Percentiles rank a stretch among this genome's conserved stretches.
phyloP scores from a whole-genome alignment of 495 filamentous ascomycete genomes.

The Entonaema liquescens region DNA sequence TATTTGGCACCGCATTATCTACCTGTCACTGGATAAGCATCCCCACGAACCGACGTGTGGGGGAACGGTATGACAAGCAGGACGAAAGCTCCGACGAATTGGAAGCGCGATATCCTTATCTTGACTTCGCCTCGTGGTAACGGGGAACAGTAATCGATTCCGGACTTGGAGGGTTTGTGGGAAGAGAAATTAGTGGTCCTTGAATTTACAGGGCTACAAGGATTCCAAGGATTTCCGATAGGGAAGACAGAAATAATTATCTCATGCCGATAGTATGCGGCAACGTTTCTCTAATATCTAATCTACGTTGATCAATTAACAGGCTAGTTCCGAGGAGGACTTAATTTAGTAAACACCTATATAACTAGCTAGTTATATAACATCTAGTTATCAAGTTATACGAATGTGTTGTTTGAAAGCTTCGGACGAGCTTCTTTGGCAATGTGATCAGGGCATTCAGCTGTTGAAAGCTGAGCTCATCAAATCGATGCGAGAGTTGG shows the following conservation, averaged over 20 bases:
- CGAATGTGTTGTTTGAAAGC: not conserved
- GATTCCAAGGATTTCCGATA: not conserved
- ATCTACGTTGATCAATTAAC: too few species aligned
- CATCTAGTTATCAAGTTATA: not conserved
- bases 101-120: not conserved
- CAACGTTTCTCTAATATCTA: too few species aligned
- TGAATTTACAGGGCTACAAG: not conserved
- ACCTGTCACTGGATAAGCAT: not conserved
- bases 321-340: too few species aligned
- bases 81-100: not conserved
- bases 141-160: not conserved
- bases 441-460: too few species aligned
- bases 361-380: too few species aligned
- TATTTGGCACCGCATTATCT: not conserved
- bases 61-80: not conserved
- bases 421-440: not conserved
- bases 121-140: not conserved
- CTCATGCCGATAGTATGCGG: constrained; percentile 33
- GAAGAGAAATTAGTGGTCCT: not conserved
- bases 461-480: not conserved
- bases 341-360: too few species aligned
- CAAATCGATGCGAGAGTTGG: not conserved
- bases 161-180: not conserved
- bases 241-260: constrained; percentile 13
- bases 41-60: not conserved